Base-by-base conservation (phyloP, 2,329 filamentous ascomycete genomes). In the Calycina herbarum region DNA sequence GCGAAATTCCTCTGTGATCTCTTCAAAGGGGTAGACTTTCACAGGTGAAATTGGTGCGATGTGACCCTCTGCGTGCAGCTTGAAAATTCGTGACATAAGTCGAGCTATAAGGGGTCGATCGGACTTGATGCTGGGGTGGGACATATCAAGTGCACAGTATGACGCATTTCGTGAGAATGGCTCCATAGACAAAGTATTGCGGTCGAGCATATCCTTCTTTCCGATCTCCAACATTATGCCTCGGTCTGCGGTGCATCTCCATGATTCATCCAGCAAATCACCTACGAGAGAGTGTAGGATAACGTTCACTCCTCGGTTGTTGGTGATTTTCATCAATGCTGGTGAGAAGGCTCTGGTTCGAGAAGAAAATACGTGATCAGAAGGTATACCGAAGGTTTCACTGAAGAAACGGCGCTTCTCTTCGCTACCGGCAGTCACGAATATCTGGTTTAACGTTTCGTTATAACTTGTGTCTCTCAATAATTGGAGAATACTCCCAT, bases 1-100 rank as follows among this genome's bases (percentile, higher is more conserved):
- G 13, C 48, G 11, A 8, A 71, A 61, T 38, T 66, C 68, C 45
- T 64, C 66, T 17, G 5, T 72, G 63, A 6, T 78, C 4, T 78
- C 20, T 66, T 73, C 62, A 77, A 68, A 69, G 20, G 58, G 54
- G 17, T 68, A 68, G 13, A 35, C 24, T n/a, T 59, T 66, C 31
- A 66, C 42, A 17, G 70, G 69, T 4, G 40, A 10, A 35, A 72
- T 70, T 5, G 68, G 68, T 59, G 64, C 64, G 38, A 71, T 29
- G 54, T 64, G 61, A 5, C 66, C 68, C n/a, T 59, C 42, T 20
- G 11, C 29, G 8, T 29, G 13, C 10, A 2, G 2, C 20, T 29
- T 56, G 20, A 56, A 17, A 51, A 8, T 6, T 13, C 2, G 1
- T 6, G 20, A n/a, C 8, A 5, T 24, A 51, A 27, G 20, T 7